A percentile compares a stretch with the other conserved stretches of the same genome.
These are phyloP conservation scores for Entophlyctis luteolus DNA, from an alignment of 192 early-diverging fungal species.

Conservation along the genomic window DNA sequence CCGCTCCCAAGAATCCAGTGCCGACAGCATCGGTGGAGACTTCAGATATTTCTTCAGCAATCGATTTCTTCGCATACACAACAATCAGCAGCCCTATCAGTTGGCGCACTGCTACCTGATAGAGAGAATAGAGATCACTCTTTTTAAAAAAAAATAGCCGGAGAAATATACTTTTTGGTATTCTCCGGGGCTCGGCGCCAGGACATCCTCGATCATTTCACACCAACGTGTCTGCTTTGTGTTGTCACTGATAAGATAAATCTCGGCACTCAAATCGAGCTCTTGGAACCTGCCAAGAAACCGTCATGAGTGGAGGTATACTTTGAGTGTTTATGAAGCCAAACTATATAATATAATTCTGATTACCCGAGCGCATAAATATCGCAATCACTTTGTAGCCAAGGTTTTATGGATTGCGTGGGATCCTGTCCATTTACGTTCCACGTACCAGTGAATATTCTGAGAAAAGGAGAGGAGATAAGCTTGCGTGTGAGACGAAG, in stretches of 20 bases:
- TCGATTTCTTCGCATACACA: slow-evolving; percentile 63
- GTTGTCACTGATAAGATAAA: slow-evolving; percentile 76
- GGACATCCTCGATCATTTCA: slow-evolving; percentile 60
- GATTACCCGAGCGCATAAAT: slow-evolving; percentile 69
- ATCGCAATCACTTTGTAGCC: slow-evolving; percentile 57
- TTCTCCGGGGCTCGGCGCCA: slow-evolving; percentile 47
- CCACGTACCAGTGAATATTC: slow-evolving; percentile 81
- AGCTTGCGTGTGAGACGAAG: not conserved
- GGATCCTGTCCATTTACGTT: slow-evolving; percentile 80
- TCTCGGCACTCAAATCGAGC: slow-evolving; percentile 78
- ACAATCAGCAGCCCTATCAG: slow-evolving; percentile 86
- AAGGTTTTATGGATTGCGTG: slow-evolving; percentile 54
- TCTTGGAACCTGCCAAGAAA: slow-evolving; percentile 74
- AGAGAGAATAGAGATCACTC: not conserved
- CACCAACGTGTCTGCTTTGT: slow-evolving; percentile 81
- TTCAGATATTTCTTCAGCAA: slow-evolving; percentile 54
- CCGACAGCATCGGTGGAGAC: slow-evolving; percentile 68
- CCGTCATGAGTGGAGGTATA: not conserved
- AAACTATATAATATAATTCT: not conserved
- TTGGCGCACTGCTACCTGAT: slow-evolving; percentile 69
- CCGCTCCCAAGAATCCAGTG: slow-evolving; percentile 59
- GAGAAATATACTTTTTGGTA: slow-evolving; percentile 56
- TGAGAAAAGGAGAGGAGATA: not conserved
- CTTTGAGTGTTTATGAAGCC: not conserved
- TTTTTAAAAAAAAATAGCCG: not conserved